Conservation (phyloP, 495 filamentous ascomycete species). For the Penicillium crystallinum region DNA sequence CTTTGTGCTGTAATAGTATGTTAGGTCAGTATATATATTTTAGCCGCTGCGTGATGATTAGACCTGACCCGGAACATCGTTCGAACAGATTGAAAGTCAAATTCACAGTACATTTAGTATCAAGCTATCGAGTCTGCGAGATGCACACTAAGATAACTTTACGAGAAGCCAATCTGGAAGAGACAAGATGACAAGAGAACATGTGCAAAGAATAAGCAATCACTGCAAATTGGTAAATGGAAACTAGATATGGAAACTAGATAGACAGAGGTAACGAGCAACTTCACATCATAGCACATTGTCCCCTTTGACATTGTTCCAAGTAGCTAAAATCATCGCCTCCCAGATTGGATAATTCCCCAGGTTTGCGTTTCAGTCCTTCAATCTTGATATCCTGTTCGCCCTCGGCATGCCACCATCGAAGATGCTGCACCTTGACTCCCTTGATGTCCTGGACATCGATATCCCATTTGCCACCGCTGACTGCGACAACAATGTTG, state of each 20-base stretch:
- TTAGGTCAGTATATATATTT: too few species aligned
- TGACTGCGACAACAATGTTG: constrained; percentile 63
- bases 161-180: background rate
- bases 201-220: background rate
- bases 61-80: too few species aligned
- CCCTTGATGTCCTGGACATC: constrained; percentile 62
- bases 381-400: constrained; percentile 74
- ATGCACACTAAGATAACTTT: background rate
- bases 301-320: constrained; percentile 51
- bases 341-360: constrained; percentile 26
- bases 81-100: too few species aligned
- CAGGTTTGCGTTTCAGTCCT: constrained; percentile 61
- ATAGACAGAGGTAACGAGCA: too few species aligned
- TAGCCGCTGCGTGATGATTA: too few species aligned
- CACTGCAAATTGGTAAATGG: background rate
- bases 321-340: constrained; percentile 60
- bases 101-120: too few species aligned
- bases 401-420: constrained; percentile 88
- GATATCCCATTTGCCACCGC: constrained; percentile 85
- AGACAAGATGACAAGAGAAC: background rate
- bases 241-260: background rate
- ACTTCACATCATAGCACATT: constrained; percentile 50
- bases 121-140: background rate
- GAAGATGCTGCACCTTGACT: constrained; percentile 64
- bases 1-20: too few species aligned